Evolutionary conservation across 495 filamentous ascomycete genomes (phyloP), one percentile per base, ranked within the genome.

Genomic region (Penicillium antarcticum): DNA sequence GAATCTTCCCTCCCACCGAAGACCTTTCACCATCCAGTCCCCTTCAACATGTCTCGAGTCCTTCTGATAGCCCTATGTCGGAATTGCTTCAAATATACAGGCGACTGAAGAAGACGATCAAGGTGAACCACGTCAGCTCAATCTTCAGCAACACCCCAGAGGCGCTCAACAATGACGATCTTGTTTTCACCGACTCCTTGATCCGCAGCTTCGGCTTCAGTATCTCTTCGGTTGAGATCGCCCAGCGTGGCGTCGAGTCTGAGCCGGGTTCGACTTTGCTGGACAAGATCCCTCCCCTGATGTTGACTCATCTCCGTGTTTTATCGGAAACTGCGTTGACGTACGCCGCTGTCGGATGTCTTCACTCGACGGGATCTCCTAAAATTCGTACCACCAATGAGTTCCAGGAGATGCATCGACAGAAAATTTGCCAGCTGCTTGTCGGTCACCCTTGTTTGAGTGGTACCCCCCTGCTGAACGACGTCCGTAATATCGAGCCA

Each of bases 181-280:
- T 91, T 33, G 72, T 77, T 4, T 74, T 80, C 34, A 86, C 81
- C 8, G 87, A 92, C 56, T 81, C 82, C 1, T 63, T 97, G 36
- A 85, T 88, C 31, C 76, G 75, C 41, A 80, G 84, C 36, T 83
- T 97, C 14, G 94, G 91, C 0, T 89, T 80, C 68, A 91, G 92
- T n/a, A 92, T 99, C 43, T 83, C 92, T 2, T 84, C 90, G 0
- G 83, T 87, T 5, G 94, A 99, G 67, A 97, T 99, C 49, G 83
- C 90, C 38, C 92, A 96, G 62, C 87, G 94, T 45, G 94, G 95
- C 12, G 73, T 91, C 2, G 86, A 88, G 49, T 85, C 87, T 4
- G 83, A 89, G 35, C 81, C 83, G 31, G 88, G 87, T 16, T 75
- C 78, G 57, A 92, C 87, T 0, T 71, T 97, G 29, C 62, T 97